Evolutionary conservation across 2,329 filamentous ascomycete genomes (phyloP).

Genomic region (Penicillium thymicola): DNA sequence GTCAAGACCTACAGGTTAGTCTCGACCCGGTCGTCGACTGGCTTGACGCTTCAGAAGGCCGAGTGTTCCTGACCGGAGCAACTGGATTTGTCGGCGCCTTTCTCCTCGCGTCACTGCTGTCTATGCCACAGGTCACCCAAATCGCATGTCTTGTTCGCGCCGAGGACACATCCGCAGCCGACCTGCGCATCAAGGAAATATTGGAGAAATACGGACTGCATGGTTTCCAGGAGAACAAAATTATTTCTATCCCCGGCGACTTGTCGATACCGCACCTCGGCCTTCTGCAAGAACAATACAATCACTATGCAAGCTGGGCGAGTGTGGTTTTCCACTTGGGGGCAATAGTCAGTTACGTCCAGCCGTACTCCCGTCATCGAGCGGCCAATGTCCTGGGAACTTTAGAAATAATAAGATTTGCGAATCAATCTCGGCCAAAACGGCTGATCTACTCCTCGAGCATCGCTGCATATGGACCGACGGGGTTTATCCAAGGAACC

Average conservation of each 20-base stretch:
- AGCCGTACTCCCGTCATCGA: slow-evolving; percentile 8
- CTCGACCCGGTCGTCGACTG: not conserved
- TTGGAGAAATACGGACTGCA: slow-evolving; percentile 4
- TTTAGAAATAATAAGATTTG: slow-evolving; percentile 1
- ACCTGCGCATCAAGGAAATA: not conserved
- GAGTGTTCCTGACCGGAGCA: slow-evolving; percentile 6
- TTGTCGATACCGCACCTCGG: slow-evolving; percentile 4
- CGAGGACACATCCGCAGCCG: not conserved
- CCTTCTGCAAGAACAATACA: not conserved
- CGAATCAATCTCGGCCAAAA: slow-evolving; percentile 11
- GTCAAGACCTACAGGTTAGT: not conserved
- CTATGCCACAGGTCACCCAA: not conserved
- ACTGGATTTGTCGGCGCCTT: slow-evolving; percentile 11
- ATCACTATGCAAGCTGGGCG: not conserved
- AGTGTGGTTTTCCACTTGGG: slow-evolving; percentile 16
- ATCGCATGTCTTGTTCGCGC: not conserved
- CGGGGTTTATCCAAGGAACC: not conserved
- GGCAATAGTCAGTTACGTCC: slow-evolving; percentile 7
- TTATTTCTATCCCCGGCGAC: slow-evolving; percentile 6
- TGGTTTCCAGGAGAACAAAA: not conserved
- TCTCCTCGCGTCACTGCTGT: not conserved
- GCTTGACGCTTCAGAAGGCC: not conserved
- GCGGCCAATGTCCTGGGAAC: slow-evolving; percentile 5
- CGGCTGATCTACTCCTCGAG: slow-evolving; percentile 18
- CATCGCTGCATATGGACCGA: slow-evolving; percentile 16